Evolutionary conservation across 345 rosid species (phyloP).

Genomic region (Psidium guajava): DNA sequence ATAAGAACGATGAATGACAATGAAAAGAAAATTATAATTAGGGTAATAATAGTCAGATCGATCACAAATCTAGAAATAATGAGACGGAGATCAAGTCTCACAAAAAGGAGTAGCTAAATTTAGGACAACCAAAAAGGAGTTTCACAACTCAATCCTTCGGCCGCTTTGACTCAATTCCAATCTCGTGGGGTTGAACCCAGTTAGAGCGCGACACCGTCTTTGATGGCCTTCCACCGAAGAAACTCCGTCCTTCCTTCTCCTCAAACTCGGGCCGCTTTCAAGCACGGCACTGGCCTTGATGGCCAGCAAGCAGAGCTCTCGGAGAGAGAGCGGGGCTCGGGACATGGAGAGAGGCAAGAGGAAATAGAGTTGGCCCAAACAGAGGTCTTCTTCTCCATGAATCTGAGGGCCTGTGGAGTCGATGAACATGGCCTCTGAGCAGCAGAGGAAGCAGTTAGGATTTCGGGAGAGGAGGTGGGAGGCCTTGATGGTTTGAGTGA

Average conservation of each 20-base stretch:
- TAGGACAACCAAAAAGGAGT: background rate
- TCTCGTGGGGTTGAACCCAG: background rate
- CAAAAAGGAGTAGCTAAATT: background rate
- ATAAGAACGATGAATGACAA: too few relatives aligned
- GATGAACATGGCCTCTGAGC: background rate
- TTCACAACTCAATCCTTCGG: background rate
- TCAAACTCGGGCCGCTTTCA: background rate
- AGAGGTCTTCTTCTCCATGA: background rate
- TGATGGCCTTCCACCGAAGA: background rate
- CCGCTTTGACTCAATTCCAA: background rate
- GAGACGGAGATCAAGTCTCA: background rate
- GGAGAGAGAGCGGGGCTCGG: background rate
- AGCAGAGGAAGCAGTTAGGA: background rate
- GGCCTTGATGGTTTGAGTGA: background rate
- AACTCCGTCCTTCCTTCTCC: background rate
- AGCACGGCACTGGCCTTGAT: background rate
- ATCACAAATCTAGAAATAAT: background rate
- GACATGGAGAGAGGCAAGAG: slow-evolving; percentile 46
- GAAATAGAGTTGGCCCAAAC: slow-evolving; percentile 35
- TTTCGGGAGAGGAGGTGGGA: background rate
- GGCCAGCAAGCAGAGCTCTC: background rate
- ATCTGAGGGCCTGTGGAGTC: background rate
- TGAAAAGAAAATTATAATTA: background rate
- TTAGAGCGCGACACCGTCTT: background rate
- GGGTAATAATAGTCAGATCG: background rate